Evolutionary conservation across 1,139 yeast species (phyloP).

Genomic region (Saccharomyces hybrid): DNA sequence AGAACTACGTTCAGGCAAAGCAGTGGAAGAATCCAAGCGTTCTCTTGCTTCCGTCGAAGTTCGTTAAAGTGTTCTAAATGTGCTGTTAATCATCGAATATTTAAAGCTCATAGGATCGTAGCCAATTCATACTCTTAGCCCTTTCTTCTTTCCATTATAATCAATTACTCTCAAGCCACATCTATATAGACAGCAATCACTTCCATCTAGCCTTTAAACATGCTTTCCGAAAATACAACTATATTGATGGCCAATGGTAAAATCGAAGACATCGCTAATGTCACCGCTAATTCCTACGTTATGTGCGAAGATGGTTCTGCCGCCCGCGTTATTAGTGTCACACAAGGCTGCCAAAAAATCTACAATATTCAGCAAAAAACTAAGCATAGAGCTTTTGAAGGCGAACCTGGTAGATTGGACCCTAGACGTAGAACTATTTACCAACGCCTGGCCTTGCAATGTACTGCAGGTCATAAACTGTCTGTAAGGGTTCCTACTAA

Average conservation of each 20-base stretch:
- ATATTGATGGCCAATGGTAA: constrained; percentile 38
- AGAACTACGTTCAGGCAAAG: neutral
- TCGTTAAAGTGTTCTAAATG: neutral
- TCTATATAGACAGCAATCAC: neutral
- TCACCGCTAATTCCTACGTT: constrained; percentile 34
- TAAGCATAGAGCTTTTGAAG: constrained; percentile 21
- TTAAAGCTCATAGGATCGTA: neutral
- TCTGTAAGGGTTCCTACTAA: constrained; percentile 28
- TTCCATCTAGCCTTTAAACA: constrained; percentile 3
- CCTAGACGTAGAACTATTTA: constrained; percentile 15
- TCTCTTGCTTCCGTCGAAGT: neutral
- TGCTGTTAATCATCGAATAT: neutral
- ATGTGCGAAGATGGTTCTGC: constrained; percentile 39
- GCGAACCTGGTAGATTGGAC: constrained; percentile 16
- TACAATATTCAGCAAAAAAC: constrained; percentile 33
- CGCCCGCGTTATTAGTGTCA: constrained; percentile 34
- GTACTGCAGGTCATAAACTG: constrained; percentile 34
- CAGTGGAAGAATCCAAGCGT: neutral
- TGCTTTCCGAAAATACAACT: constrained; percentile 33
- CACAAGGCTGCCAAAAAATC: constrained; percentile 38
- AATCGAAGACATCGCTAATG: constrained; percentile 30
- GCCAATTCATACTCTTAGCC: neutral
- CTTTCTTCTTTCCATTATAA: neutral
- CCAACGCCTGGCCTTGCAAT: constrained; percentile 28
- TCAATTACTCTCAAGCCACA: neutral